These are phyloP conservation scores for Cladosporium austrohemisphaericum DNA, from an alignment of 2,329 filamentous ascomycete genomes.

Conservation along the genomic window DNA sequence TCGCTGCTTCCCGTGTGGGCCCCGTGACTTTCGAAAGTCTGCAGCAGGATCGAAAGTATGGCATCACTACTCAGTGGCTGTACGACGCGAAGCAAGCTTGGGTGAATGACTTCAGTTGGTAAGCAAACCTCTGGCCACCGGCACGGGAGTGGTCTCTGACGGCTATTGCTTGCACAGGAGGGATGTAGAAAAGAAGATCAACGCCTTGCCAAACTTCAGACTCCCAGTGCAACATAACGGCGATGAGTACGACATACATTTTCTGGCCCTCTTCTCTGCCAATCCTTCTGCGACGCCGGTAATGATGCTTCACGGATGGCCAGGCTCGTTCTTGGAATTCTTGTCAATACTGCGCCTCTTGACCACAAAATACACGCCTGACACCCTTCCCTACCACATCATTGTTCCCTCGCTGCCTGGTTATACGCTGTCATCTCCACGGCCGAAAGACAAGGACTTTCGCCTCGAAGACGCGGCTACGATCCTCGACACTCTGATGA, in stretches of 20 bases:
- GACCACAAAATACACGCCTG: conserved; percentile 45
- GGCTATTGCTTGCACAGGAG: conserved; percentile 24
- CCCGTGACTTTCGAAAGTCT: conserved; percentile 45
- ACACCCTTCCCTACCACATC: conserved; percentile 53
- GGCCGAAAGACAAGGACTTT: conserved; percentile 46
- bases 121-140: too few relatives aligned
- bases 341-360: conserved; percentile 30
- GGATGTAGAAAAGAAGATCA: conserved; percentile 42
- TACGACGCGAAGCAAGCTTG: conserved; percentile 34
- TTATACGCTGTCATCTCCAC: conserved; percentile 47
- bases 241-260: conserved; percentile 45
- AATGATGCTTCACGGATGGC: conserved; percentile 37
- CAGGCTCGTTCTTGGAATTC: conserved; percentile 37
- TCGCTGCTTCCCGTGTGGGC: conserved; percentile 37
- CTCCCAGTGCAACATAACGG: conserved; percentile 39
- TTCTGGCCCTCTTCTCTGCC: conserved; percentile 52
- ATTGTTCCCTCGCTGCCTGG: conserved; percentile 53
- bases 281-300: conserved; percentile 37
- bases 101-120: conserved; percentile 35
- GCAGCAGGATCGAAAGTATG: conserved; percentile 39
- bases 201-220: conserved; percentile 51
- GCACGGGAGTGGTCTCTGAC: too few relatives aligned
- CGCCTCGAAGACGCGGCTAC: conserved; percentile 37
- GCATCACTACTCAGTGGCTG: conserved; percentile 49
- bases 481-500: conserved; percentile 49